Evolutionary conservation across 2,329 filamentous ascomycete genomes (phyloP).

Genomic region (Pyrenophora teres): DNA sequence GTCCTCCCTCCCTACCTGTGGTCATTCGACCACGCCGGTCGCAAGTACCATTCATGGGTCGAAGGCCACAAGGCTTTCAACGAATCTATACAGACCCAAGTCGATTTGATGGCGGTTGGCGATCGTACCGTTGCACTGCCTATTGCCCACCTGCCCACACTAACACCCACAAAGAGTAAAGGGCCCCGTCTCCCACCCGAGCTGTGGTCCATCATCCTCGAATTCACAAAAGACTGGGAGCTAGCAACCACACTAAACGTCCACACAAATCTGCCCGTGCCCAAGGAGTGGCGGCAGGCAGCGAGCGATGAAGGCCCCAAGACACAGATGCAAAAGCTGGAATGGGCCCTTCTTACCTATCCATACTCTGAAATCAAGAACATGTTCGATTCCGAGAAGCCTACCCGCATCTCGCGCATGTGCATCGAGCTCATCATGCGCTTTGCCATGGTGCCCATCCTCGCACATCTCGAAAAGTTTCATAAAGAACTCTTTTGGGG

Average conservation of each 20-base stretch:
- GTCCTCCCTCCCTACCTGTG: conserved; percentile 82
- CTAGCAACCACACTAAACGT: conserved; percentile 79
- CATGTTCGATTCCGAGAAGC: conserved; percentile 71
- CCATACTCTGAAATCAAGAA: conserved; percentile 72
- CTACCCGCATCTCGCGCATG: conserved; percentile 76
- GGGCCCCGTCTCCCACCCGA: conserved; percentile 70
- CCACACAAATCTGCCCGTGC: conserved; percentile 75
- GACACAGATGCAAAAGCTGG: conserved; percentile 76
- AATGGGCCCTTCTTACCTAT: conserved; percentile 81
- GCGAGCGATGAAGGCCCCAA: conserved; percentile 68
- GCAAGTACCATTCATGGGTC: conserved; percentile 56
- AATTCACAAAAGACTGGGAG: conserved; percentile 88
- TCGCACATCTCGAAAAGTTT: conserved; percentile 71
- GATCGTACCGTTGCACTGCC: conserved; percentile 62
- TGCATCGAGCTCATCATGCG: conserved; percentile 90
- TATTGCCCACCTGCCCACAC: conserved; percentile 39
- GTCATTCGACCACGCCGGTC: conserved; percentile 67
- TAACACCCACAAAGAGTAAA: conserved; percentile 45
- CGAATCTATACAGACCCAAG: conserved; percentile 75
- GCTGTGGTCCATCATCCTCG: conserved; percentile 86
- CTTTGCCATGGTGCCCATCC: conserved; percentile 79
- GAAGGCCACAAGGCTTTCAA: conserved; percentile 71
- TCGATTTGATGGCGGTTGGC: conserved; percentile 74
- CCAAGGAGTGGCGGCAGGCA: conserved; percentile 71
- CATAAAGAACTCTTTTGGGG: conserved; percentile 80